Conservation (phyloP, 2,329 filamentous ascomycete genomes). For the Neopestalotiopsis clavispora region DNA sequence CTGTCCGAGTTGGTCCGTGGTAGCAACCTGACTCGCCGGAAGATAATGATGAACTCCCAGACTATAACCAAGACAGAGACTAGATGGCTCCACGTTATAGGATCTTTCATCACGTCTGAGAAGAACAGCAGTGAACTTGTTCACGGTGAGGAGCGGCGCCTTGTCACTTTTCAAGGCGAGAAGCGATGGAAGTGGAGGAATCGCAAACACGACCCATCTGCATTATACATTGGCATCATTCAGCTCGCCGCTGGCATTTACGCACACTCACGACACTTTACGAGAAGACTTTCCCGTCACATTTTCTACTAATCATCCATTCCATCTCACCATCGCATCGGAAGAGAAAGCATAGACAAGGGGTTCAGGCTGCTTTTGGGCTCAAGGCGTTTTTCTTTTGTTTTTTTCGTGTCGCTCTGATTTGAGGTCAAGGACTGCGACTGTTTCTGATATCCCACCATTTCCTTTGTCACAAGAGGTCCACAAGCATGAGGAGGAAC, state of each 20-base stretch:
- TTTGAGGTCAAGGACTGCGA: background rate
- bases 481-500: background rate
- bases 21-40: slow-evolving; percentile 4
- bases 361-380: slow-evolving; percentile 7
- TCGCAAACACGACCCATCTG: background rate
- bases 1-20: slow-evolving; percentile 68
- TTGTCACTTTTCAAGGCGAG: background rate
- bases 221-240: slow-evolving; percentile 8
- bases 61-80: background rate
- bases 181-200: slow-evolving; percentile 10
- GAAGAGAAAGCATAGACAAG: slow-evolving; percentile 12
- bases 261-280: slow-evolving; percentile 15
- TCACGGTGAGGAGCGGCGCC: background rate
- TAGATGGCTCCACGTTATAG: background rate
- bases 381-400: background rate
- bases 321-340: slow-evolving; percentile 9
- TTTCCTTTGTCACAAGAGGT: slow-evolving; percentile 10
- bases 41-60: background rate
- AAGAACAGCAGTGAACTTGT: background rate
- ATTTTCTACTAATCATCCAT: background rate
- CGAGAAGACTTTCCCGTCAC: background rate
- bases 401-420: background rate
- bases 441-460: slow-evolving; percentile 7
- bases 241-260: slow-evolving; percentile 15
- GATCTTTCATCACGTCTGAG: background rate